phyloP scores from a whole-genome alignment of 2,329 filamentous ascomycete genomes.

The Cladosporium sp. region DNA sequence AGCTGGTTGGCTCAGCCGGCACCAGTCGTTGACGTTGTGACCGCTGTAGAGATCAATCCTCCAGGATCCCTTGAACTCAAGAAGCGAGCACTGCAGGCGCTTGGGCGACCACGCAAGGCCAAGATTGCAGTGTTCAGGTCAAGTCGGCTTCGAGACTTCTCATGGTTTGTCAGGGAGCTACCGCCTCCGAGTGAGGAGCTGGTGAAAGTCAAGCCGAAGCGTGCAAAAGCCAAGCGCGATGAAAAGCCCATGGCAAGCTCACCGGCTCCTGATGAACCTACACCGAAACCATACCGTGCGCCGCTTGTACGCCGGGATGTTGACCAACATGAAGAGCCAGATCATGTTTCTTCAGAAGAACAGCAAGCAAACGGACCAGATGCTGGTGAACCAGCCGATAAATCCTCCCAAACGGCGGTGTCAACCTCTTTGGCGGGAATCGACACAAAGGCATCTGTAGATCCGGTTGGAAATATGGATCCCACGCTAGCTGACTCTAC shows the following conservation, averaged over 20 bases:
- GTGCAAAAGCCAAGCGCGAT: not conserved
- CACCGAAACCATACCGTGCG: not conserved
- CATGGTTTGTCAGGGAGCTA: constrained; percentile 31
- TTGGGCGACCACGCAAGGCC: constrained; percentile 41
- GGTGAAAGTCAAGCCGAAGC: not conserved
- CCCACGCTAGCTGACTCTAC: not conserved
- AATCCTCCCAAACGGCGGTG: not conserved
- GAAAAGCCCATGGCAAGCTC: not conserved
- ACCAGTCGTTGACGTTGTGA: constrained; percentile 10
- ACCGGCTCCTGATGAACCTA: not conserved
- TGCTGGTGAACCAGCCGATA: not conserved
- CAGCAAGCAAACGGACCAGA: not conserved
- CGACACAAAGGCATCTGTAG: not conserved
- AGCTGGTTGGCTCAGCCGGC: not conserved
- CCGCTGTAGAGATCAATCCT: constrained; percentile 44
- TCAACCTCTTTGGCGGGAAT: too few species aligned
- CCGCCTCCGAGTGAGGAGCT: not conserved
- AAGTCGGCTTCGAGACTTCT: constrained; percentile 28
- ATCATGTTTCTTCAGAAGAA: too few species aligned
- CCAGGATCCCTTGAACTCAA: constrained; percentile 35
- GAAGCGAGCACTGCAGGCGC: constrained; percentile 20
- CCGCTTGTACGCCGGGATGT: not conserved
- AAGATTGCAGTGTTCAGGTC: constrained; percentile 42
- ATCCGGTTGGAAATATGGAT: not conserved
- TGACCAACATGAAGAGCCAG: not conserved